Base-by-base conservation (phyloP, 345 rosid species). In the Bretschneidera sinensis region DNA sequence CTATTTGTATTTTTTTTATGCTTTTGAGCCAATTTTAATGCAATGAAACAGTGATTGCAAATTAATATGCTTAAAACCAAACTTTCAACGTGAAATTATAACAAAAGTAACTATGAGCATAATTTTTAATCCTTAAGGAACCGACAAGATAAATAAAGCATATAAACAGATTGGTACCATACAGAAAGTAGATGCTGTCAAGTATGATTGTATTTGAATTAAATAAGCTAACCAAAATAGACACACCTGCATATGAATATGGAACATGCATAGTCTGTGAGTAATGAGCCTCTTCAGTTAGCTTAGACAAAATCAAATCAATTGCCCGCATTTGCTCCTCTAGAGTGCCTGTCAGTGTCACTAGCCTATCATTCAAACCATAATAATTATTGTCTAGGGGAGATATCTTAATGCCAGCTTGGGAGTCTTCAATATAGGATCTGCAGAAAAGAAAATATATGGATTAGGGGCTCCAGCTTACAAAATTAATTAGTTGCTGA, bases 381-480 rank as follows among this genome's bases (percentile, higher is more conserved):
- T 83, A 85, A 67, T 75, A 91, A 72, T 80, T 88, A 66, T 78
- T 82, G 71, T 95, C 99, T 77, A 81, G 84, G 33, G 96, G 89
- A 56, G 99, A 88, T 72, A 95, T 88, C 80, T 91, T 95, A 65
- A 95, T 95, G 74, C 85, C 81, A 69, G 98, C 98, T 76, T 84
- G 91, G 62, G 99, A 95, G 23, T 81, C 96, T 59, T 95, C 99
- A 68, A 91, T 91, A 70, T 91, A 95, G 59, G 98, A 95, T 85
- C 98, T 95, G 81, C 58, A 72, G 4, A 53, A 57, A 54, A 17
- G 21, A 9, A 48, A 48, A 54, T 28, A 24, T 24, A 4, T 54
- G 35, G 17, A 51, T 24, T 24, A 15, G 4, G 1, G 16, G 9
- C 9, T 16, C 20, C 4, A 23, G 20, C 9, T 21, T 52, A 21